These are phyloP conservation scores for Cornus controversa DNA, from an alignment of 148 eudicot genomes.

Conservation along the genomic window DNA sequence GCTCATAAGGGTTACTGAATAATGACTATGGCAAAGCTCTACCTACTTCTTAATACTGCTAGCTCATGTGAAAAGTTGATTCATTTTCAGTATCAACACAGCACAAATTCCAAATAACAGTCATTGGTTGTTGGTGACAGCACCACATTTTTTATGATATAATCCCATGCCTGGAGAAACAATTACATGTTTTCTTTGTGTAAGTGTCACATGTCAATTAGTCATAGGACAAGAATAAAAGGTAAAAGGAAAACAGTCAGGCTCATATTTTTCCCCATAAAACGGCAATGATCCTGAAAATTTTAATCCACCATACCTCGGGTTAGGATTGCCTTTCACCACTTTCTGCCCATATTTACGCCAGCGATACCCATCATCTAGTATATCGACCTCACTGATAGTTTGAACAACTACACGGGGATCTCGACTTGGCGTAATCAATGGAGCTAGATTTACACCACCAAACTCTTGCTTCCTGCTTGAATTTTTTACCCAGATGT, in stretches of 20 bases:
- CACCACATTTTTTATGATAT: background rate
- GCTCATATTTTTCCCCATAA: background rate
- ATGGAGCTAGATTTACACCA: background rate
- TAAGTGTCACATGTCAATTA: too few species aligned
- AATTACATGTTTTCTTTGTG: too few species aligned
- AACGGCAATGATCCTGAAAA: background rate
- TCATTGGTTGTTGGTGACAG: background rate
- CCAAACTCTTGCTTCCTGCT: background rate
- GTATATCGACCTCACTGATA: background rate
- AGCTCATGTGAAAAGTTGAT: too few species aligned
- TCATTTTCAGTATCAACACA: too few species aligned
- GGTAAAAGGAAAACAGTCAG: too few species aligned
- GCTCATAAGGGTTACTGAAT: too few species aligned
- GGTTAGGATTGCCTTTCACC: constrained; percentile 1
- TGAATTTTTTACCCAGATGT: background rate
- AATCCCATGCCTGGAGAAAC: background rate
- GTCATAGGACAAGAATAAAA: too few species aligned
- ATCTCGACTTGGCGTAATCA: background rate
- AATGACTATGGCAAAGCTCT: too few species aligned
- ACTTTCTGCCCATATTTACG: constrained; percentile 5
- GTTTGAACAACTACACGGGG: background rate
- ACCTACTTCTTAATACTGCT: too few species aligned
- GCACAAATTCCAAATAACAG: too few species aligned
- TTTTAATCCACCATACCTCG: background rate
- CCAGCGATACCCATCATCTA: constrained; percentile 2